Evolutionary conservation across 2,329 filamentous ascomycete species (phyloP), one percentile per base, ranked within the genome.

Genomic region (Cercospora sojina): DNA sequence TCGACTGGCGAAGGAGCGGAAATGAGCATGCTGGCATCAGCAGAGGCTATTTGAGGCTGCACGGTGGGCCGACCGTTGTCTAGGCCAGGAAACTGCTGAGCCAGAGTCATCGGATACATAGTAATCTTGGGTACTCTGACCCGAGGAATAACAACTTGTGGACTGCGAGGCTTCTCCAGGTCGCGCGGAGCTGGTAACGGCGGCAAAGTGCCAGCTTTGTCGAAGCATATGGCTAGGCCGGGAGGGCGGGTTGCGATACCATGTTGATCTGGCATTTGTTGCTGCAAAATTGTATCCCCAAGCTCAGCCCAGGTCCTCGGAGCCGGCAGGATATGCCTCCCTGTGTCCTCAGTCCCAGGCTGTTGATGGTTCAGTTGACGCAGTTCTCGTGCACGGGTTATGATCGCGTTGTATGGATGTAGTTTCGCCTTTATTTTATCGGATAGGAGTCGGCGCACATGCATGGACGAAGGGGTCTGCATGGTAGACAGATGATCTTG

Each of bases 401-500:
- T 64, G 78, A 70, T 83, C 73, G 71, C 80, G 79, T 59, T 79
- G 79, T 85, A 88, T 1, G 84, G 82, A 73, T 87, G 85, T 43
- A 86, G 78, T 49, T 83, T 83, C 56, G 80, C 81, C 71, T 82
- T 84, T n/a, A 89, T 75, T 29, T 82, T 79, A 53, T 79, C 80
- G 12, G 84, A 81, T 12, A 88, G 77, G 56, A 82, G 80, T 68
- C 83, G 84, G 13, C 77, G 77, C 67, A 83, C 84, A 67, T 83
- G 80, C 27, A 79, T 79, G 47, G 82, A 82, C 3, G 83, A 72
- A 3, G 85, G 84, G 5, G 82, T 76, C 71, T 86, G 84, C 47
- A 82, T 77, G 25, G 84, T 74, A 9, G 86, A 87, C 13, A 88
- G 76, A 49, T 80, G 81, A 74, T 90, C 87, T 63, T 85, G 78